These are phyloP conservation scores for Acorus gramineus DNA, from an alignment of 106 monocot species.

Conservation along the genomic window DNA sequence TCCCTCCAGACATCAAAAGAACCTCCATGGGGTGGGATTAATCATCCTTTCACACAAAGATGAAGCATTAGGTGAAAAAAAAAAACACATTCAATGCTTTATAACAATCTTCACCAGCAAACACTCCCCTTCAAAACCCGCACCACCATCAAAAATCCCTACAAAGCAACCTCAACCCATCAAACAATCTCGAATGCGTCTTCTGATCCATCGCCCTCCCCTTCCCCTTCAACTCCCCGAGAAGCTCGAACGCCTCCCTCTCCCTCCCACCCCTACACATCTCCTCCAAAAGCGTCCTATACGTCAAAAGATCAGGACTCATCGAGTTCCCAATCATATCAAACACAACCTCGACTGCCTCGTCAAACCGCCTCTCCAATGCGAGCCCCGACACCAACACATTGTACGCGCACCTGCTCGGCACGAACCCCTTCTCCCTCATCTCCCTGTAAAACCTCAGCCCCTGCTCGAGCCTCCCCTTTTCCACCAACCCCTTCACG, in stretches of 20 bases:
- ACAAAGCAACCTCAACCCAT: constrained; percentile 80
- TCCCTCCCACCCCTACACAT: constrained; percentile 77
- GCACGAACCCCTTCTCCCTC: constrained; percentile 72
- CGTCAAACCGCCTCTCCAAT: constrained; percentile 62
- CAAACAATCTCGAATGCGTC: constrained; percentile 55
- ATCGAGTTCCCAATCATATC: constrained; percentile 61
- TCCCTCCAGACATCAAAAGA: too few relatives aligned
- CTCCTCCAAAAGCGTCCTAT: constrained; percentile 75
- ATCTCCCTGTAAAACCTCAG: constrained; percentile 52
- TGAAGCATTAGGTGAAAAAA: too few relatives aligned
- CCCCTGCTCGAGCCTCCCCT: constrained; percentile 50
- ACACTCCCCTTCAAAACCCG: too few relatives aligned
- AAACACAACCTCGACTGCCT: constrained; percentile 39
- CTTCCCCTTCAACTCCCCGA: constrained; percentile 60
- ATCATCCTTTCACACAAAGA: too few relatives aligned
- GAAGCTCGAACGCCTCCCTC: constrained; percentile 52
- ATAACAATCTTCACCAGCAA: too few relatives aligned
- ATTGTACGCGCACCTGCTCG: constrained; percentile 61
- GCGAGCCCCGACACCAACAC: constrained; percentile 49
- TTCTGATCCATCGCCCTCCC: constrained; percentile 34
- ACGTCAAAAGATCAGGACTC: constrained; percentile 68
- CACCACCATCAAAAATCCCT: too few relatives aligned
- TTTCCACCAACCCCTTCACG: constrained; percentile 69
- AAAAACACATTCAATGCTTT: too few relatives aligned
- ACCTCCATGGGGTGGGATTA: too few relatives aligned